Evolutionary conservation across 1,139 yeast genomes (phyloP), one percentile per base, ranked within the genome.

Genomic region (Protomyces pachydermus): DNA sequence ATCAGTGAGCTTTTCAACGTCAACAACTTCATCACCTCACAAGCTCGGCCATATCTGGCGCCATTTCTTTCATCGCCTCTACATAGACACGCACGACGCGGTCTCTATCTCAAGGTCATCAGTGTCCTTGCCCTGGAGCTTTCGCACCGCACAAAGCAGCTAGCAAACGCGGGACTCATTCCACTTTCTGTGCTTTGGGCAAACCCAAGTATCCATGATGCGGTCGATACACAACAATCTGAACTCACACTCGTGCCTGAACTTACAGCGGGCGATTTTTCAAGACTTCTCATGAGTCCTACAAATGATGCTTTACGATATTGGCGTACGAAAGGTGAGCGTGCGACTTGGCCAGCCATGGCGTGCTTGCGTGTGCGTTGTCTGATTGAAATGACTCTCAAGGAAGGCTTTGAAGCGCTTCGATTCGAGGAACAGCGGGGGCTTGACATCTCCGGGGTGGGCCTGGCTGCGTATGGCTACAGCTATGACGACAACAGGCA

Each of bases 1-100:
- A 78, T 93, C 18, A 88, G 95, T 55, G 98, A 93, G 74, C 88
- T 93, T 91, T 93, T 93, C 74, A 93, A 93, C 72, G 97, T 93
- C 45, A 96, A 93, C 73, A 97, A 93, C 74, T 91, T 93, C 67
- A 89, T 93, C 72, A 98, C 97, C 0, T 91, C 96, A 64, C 97
- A 93, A 75, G 98, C 93, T 0, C 90, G 95, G 71, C 97, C 98
- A 0, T 98, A 95, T 73, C 60, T 65, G 16, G 64, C 97, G 0
- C 97, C 98, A 0, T 78, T 91, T 61, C 81, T 93, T 57, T 84
- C 88, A 46, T 87, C 89, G 68, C 97, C 91, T 71, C 80, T 90
- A 71, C 86, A 86, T 50, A 52, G 60, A 54, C 54, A 56, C 39
- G 45, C 50, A 10, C 74, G 76, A 65, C 74, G 81, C 69, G 73